These are phyloP conservation scores for Syzygium malaccense DNA, from an alignment of 441 rosid genomes.

Conservation along the genomic window DNA sequence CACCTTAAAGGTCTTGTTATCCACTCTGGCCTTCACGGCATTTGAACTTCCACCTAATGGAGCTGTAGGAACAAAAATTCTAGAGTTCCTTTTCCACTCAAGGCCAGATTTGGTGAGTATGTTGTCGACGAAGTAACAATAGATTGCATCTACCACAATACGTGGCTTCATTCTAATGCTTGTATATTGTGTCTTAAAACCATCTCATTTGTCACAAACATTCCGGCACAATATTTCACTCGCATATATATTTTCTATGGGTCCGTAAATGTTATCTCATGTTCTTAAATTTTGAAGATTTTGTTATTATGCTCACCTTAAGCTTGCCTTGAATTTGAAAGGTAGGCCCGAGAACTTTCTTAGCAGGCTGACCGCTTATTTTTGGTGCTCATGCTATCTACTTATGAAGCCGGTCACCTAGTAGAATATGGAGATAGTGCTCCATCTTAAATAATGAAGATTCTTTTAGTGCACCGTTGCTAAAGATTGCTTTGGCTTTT, in stretches of 20 bases:
- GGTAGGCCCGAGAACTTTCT: not conserved
- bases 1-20: conserved; percentile 70
- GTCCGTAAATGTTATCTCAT: not conserved
- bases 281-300: not conserved
- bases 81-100: conserved; percentile 90
- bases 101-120: conserved; percentile 76
- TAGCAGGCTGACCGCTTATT: not conserved
- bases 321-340: not conserved
- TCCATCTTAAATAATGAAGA: not conserved
- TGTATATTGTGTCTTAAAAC: not conserved
- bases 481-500: not conserved
- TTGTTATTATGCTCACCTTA: not conserved
- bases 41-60: conserved; percentile 99
- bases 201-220: not conserved
- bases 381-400: not conserved
- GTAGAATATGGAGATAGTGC: not conserved
- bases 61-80: conserved; percentile 83
- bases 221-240: not conserved
- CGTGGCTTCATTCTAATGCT: not conserved
- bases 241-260: not conserved
- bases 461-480: not conserved
- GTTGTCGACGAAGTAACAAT: not conserved
- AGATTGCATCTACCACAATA: not conserved
- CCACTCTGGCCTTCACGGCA: conserved; percentile 92
- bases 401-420: not conserved